Evolutionary conservation across 805 yeast species (phyloP).

Genomic region (Metschnikowia baotianmanensis): DNA sequence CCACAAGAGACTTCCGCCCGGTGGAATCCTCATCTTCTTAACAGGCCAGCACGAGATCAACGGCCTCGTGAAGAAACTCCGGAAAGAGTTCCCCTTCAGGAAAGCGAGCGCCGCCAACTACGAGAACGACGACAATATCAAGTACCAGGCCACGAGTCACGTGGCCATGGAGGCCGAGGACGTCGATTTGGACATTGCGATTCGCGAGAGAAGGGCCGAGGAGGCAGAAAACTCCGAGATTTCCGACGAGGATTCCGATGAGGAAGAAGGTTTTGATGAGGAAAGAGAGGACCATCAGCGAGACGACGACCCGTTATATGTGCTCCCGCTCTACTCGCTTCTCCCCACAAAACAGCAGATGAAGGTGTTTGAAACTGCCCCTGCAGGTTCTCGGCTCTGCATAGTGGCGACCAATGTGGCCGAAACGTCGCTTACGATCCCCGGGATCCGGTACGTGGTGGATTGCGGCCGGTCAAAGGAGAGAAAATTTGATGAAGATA

Average conservation of each 20-base stretch:
- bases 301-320: constrained; percentile 76
- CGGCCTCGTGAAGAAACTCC: constrained; percentile 65
- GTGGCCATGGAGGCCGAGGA: constrained; percentile 86
- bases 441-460: constrained; percentile 90
- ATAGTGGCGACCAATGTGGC: constrained; percentile 97
- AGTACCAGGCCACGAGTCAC: constrained; percentile 54
- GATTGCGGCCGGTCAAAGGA: constrained; percentile 96
- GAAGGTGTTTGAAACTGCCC: constrained; percentile 86
- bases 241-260: constrained; percentile 49
- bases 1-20: constrained; percentile 83
- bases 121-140: constrained; percentile 20
- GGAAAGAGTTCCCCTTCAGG: constrained; percentile 62
- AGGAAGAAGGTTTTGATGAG: constrained; percentile 73
- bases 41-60: constrained; percentile 95
- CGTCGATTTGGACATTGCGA: constrained; percentile 64
- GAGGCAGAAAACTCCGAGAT: constrained; percentile 41
- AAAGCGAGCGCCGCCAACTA: constrained; percentile 22
- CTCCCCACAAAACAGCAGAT: constrained; percentile 94
- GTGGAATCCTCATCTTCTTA: constrained; percentile 86
- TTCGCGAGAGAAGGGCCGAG: constrained; percentile 28
- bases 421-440: constrained; percentile 95
- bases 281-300: constrained; percentile 67
- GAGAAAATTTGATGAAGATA: constrained; percentile 72
- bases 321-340: constrained; percentile 87
- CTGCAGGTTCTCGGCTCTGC: constrained; percentile 81